Evolutionary conservation across 208 protist genomes (phyloP).

Genomic region (Crithidia expoeki): DNA sequence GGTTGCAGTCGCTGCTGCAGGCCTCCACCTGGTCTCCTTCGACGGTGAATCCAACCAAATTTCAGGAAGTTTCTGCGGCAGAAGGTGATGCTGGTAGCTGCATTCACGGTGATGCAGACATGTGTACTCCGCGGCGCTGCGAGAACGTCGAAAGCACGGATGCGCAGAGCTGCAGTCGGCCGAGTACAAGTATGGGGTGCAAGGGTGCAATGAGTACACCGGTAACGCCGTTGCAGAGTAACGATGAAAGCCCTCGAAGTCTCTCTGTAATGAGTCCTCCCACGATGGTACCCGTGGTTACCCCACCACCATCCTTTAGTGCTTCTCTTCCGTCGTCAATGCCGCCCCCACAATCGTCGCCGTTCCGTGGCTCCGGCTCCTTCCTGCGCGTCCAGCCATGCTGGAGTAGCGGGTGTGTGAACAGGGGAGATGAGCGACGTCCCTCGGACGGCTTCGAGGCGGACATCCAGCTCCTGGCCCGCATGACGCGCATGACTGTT

Average conservation of each 20-base stretch:
- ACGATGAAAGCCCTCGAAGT: not conserved
- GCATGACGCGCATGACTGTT: constrained; percentile 24
- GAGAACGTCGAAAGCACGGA: not conserved
- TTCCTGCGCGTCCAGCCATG: constrained; percentile 14
- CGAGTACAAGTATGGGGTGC: not conserved
- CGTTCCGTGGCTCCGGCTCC: constrained; percentile 28
- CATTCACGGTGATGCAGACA: not conserved
- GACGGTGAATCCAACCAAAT: too few species aligned
- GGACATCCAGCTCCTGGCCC: constrained; percentile 28
- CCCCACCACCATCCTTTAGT: not conserved
- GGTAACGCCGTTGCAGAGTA: not conserved
- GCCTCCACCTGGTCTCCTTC: constrained; percentile 21
- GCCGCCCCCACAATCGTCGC: constrained; percentile 11
- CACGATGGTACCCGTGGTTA: too few species aligned
- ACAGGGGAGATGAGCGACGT: not conserved
- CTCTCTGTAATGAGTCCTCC: not conserved
- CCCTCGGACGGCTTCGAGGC: constrained; percentile 18
- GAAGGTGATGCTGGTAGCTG: not conserved
- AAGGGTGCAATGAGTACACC: not conserved
- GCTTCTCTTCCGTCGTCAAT: not conserved
- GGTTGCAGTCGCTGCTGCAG: constrained; percentile 28
- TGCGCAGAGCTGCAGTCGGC: not conserved
- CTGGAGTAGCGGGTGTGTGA: not conserved
- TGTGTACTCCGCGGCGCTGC: not conserved
- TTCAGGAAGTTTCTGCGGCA: too few species aligned